These are phyloP conservation scores for Mucor piriformis DNA, from an alignment of 371 early-diverging fungal species.

Conservation along the genomic window DNA sequence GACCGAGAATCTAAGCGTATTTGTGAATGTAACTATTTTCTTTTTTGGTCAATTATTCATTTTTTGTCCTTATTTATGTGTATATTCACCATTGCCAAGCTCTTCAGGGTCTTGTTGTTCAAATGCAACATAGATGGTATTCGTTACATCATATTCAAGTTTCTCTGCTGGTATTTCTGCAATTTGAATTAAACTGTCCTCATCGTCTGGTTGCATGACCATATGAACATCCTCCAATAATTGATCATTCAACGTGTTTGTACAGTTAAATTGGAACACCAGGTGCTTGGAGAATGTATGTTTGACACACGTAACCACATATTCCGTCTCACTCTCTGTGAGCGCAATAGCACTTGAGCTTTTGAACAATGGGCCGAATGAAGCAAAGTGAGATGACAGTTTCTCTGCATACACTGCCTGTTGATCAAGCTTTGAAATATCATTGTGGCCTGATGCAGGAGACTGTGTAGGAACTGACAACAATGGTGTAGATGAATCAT, in stretches of 20 bases:
- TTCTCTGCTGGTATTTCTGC: slow-evolving; percentile 68
- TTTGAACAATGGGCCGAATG: slow-evolving; percentile 86
- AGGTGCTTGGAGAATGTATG: slow-evolving; percentile 90
- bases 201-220: slow-evolving; percentile 76
- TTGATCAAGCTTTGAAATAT: slow-evolving; percentile 50
- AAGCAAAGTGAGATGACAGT: slow-evolving; percentile 82
- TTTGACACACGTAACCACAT: slow-evolving; percentile 88
- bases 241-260: slow-evolving; percentile 92
- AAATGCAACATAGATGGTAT: slow-evolving; percentile 82
- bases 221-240: slow-evolving; percentile 90
- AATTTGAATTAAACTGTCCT: slow-evolving; percentile 64
- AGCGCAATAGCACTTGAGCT: slow-evolving; percentile 76
- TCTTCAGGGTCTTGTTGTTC: slow-evolving; percentile 60
- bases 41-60: too few relatives aligned
- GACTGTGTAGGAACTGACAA: slow-evolving; percentile 31
- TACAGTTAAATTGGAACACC: slow-evolving; percentile 95
- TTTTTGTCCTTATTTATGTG: too few relatives aligned
- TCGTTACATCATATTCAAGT: slow-evolving; percentile 82
- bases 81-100: slow-evolving; percentile 51
- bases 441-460: neutral
- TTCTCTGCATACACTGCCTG: slow-evolving; percentile 75
- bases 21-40: slow-evolving; percentile 72
- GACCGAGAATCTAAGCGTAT: slow-evolving; percentile 84
- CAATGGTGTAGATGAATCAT: slow-evolving; percentile 27
- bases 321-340: slow-evolving; percentile 96